These are phyloP conservation scores for Aschersonia sp. DNA, from an alignment of 2,329 filamentous ascomycete genomes.

Conservation along the genomic window DNA sequence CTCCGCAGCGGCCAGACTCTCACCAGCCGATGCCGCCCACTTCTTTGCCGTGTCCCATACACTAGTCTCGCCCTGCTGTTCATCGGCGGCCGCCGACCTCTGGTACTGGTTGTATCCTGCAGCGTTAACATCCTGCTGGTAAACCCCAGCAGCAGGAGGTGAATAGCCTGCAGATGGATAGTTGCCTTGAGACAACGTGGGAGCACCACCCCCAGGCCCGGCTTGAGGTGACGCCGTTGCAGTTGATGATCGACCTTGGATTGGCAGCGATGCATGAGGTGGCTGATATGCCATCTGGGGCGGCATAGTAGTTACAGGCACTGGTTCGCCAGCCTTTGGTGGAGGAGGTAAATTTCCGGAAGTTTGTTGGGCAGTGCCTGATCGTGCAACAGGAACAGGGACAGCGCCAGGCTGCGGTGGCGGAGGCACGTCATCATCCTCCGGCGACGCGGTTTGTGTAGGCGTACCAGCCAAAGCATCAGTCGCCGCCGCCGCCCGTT, in stretches of 20 bases:
- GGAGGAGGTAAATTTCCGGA: slow-evolving; percentile 28
- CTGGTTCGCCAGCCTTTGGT: slow-evolving; percentile 32
- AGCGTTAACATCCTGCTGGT: slow-evolving; percentile 39
- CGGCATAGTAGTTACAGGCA: slow-evolving; percentile 21
- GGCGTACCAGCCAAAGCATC: slow-evolving; percentile 24
- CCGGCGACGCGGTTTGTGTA: slow-evolving; percentile 17
- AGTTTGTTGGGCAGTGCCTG: not conserved
- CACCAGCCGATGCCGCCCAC: slow-evolving; percentile 40
- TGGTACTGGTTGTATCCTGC: slow-evolving; percentile 35
- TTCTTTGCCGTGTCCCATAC: slow-evolving; percentile 43
- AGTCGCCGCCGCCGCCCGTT: slow-evolving; percentile 9
- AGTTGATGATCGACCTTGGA: slow-evolving; percentile 31
- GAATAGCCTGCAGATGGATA: slow-evolving; percentile 16
- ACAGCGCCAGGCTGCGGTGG: slow-evolving; percentile 43
- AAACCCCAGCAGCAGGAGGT: slow-evolving; percentile 32
- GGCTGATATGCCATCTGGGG: slow-evolving; percentile 34
- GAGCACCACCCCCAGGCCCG: slow-evolving; percentile 4
- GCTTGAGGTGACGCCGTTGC: slow-evolving; percentile 12
- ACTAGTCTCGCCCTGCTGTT: slow-evolving; percentile 21
- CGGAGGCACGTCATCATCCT: slow-evolving; percentile 24
- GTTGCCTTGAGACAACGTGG: slow-evolving; percentile 11
- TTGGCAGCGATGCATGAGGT: slow-evolving; percentile 24
- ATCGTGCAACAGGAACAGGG: slow-evolving; percentile 23
- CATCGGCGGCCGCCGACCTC: slow-evolving; percentile 20
- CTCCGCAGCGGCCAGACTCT: slow-evolving; percentile 42